Conservation (phyloP, 768 basidiomycete genomes). For the Neoboletus brunneissimus region DNA sequence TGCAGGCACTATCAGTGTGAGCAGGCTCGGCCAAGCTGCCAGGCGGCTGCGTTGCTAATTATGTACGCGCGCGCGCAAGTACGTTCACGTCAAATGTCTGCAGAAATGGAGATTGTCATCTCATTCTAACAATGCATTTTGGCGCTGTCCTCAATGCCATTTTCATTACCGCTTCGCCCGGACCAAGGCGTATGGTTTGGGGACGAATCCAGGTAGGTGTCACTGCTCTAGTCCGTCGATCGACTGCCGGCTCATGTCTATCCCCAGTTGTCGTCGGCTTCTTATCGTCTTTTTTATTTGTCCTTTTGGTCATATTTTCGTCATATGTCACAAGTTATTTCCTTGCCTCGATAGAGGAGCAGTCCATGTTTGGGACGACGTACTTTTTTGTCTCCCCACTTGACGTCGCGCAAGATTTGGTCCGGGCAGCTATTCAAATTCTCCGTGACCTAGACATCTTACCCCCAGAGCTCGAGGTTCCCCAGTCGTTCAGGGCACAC, state of each 20-base stretch:
- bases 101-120: constrained; percentile 71
- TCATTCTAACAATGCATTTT: constrained; percentile 64
- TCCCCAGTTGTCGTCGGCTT: constrained; percentile 59
- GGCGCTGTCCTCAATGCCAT: constrained; percentile 75
- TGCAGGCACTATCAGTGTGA: constrained; percentile 71
- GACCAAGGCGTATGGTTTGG: constrained; percentile 66
- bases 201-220: constrained; percentile 67
- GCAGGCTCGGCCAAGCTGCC: constrained; percentile 15
- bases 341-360: constrained; percentile 59
- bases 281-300: constrained; percentile 61
- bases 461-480: constrained; percentile 25
- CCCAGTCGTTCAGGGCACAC: constrained; percentile 15
- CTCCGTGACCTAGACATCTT: constrained; percentile 54
- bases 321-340: constrained; percentile 70
- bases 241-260: constrained; percentile 14
- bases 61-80: constrained; percentile 43
- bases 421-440: constrained; percentile 60
- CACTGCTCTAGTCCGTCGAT: background rate
- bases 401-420: constrained; percentile 56
- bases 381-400: constrained; percentile 51
- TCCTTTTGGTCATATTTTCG: constrained; percentile 59
- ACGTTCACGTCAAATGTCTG: constrained; percentile 77
- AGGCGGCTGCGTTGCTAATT: constrained; percentile 17
- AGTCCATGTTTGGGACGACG: constrained; percentile 34
- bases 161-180: constrained; percentile 77